Evolutionary conservation across 441 rosid species (phyloP).

Genomic region (Erysimum pusillum): DNA sequence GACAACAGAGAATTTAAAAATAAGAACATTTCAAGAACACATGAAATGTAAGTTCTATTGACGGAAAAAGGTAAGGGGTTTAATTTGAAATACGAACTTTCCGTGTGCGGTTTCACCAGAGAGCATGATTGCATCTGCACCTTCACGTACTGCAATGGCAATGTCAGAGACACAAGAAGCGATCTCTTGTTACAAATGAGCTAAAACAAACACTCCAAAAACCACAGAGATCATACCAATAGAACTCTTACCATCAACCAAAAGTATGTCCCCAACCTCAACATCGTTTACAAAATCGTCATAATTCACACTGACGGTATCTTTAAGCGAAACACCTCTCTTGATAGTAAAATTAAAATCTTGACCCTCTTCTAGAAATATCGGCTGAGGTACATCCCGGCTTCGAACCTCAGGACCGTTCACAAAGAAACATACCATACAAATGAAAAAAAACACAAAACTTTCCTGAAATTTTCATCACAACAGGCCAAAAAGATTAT

Average conservation of each 20-base stretch:
- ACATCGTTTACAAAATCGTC: slow-evolving; percentile 94
- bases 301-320: slow-evolving; percentile 92
- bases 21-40: slow-evolving; percentile 15
- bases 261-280: slow-evolving; percentile 83
- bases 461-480: background rate
- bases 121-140: slow-evolving; percentile 97
- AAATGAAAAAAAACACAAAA: background rate
- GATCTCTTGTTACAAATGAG: slow-evolving; percentile 2
- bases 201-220: slow-evolving; percentile 14
- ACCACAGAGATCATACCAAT: slow-evolving; percentile 1
- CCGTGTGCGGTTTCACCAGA: slow-evolving; percentile 99
- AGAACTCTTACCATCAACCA: slow-evolving; percentile 82
- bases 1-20: background rate
- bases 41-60: background rate
- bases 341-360: slow-evolving; percentile 88
- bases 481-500: background rate
- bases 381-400: slow-evolving; percentile 93
- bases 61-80: background rate
- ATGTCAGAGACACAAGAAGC: slow-evolving; percentile 64
- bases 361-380: slow-evolving; percentile 77
- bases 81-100: slow-evolving; percentile 54
- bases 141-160: slow-evolving; percentile 96
- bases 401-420: slow-evolving; percentile 99
- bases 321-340: slow-evolving; percentile 78
- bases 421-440: slow-evolving; percentile 22